phyloP scores from a whole-genome alignment of 2,329 filamentous ascomycete species.

The Escovopsis sp. region DNA sequence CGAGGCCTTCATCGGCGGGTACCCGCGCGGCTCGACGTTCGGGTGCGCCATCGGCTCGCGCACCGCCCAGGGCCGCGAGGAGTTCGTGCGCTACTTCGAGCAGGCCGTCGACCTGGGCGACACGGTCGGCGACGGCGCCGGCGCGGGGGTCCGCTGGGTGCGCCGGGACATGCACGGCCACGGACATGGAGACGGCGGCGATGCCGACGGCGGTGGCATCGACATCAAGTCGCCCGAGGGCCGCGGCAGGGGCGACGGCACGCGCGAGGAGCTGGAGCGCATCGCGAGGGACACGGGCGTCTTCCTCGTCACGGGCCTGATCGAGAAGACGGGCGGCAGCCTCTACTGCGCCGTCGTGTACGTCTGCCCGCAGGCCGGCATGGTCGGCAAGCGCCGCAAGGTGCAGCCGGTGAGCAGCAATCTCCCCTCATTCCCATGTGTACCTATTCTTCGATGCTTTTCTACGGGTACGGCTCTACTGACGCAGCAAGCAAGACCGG shows the following conservation, averaged over 20 bases:
- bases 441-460: not conserved
- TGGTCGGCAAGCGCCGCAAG: conserved; percentile 76
- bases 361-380: conserved; percentile 57
- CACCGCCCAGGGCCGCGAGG: conserved; percentile 55
- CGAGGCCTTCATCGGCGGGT: conserved; percentile 84
- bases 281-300: conserved; percentile 66
- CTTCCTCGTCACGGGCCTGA: conserved; percentile 65
- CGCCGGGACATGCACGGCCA: conserved; percentile 33
- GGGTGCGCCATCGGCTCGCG: conserved; percentile 61
- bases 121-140: conserved; percentile 43
- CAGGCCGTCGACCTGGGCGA: conserved; percentile 73
- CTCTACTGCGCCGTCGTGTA: conserved; percentile 76
- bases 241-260: conserved; percentile 36
- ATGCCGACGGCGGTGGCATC: no score
- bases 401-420: conserved; percentile 56
- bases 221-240: conserved; percentile 4
- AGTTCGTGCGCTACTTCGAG: conserved; percentile 70
- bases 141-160: conserved; percentile 61
- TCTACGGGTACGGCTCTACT: no score
- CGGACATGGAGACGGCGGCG: not conserved
- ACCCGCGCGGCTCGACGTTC: conserved; percentile 69
- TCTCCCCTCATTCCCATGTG: not conserved
- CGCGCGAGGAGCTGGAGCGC: conserved; percentile 62
- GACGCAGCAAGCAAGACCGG: conserved; percentile 40
- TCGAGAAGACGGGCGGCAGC: conserved; percentile 69